phyloP scores from a whole-genome alignment of 2,329 filamentous ascomycete species.

The Aspergillus hiratsukae region DNA sequence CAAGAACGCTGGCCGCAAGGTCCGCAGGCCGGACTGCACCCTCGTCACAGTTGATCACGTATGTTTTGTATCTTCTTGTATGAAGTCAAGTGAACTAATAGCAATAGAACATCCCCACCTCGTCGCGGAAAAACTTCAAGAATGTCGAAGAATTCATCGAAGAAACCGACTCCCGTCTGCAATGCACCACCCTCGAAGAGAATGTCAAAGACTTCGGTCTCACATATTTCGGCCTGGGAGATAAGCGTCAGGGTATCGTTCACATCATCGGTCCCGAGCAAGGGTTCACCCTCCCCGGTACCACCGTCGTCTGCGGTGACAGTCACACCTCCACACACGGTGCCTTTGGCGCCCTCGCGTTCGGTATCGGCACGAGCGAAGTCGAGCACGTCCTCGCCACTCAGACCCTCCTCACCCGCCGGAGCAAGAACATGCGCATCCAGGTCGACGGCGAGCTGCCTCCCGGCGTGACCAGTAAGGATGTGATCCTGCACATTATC shows the following conservation, averaged over 20 bases:
- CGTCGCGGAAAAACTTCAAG: conserved; percentile 86
- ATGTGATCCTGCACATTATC: conserved; percentile 88
- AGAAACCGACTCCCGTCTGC: conserved; percentile 85
- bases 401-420: conserved; percentile 88
- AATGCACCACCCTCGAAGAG: conserved; percentile 93
- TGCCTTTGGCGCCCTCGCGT: conserved; percentile 89
- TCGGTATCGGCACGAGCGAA: conserved; percentile 96
- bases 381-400: conserved; percentile 98
- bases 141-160: conserved; percentile 91
- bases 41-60: conserved; percentile 95
- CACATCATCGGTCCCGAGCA: conserved; percentile 98
- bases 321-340: conserved; percentile 98
- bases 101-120: conserved; percentile 81
- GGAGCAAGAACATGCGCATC: conserved; percentile 98
- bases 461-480: conserved; percentile 92
- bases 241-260: conserved; percentile 96
- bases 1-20: conserved; percentile 78
- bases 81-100: conserved; percentile 11
- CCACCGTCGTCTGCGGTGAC: conserved; percentile 95
- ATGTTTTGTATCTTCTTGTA: conserved; percentile 41
- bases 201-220: conserved; percentile 96
- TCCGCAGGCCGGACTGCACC: conserved; percentile 93
- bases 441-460: conserved; percentile 88
- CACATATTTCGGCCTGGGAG: conserved; percentile 93
- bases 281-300: conserved; percentile 94